Conservation (phyloP, 2,329 filamentous ascomycete species). For the Diplodia corticola region DNA sequence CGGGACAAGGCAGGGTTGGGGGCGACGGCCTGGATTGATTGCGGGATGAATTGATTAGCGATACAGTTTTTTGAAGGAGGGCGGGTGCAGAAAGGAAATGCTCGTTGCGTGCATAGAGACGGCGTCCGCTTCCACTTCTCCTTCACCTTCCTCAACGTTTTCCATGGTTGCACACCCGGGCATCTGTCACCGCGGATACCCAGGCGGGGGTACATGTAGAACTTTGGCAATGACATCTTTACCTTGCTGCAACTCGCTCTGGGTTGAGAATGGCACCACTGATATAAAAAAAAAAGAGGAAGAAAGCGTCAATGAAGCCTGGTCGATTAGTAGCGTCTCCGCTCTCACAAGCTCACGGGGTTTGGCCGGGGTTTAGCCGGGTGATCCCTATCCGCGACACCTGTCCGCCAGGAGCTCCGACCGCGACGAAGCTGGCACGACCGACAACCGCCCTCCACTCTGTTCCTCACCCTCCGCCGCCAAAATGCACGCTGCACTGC, state of each 20-base stretch:
- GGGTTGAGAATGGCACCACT: too few relatives aligned
- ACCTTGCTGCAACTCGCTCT: not conserved
- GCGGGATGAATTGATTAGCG: conserved; percentile 18
- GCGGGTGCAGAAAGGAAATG: conserved; percentile 1
- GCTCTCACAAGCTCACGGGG: not conserved
- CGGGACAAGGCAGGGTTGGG: not conserved
- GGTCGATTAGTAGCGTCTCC: not conserved
- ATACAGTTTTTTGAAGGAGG: conserved; percentile 8
- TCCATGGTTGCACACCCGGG: not conserved
- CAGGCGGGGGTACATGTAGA: conserved; percentile 8
- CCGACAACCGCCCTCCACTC: not conserved
- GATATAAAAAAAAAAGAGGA: too few relatives aligned
- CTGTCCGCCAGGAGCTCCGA: conserved; percentile 21
- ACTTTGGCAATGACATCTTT: conserved; percentile 13
- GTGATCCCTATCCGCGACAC: conserved; percentile 14
- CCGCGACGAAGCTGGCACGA: conserved; percentile 15
- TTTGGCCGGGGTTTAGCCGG: not conserved
- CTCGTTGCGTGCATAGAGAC: conserved; percentile 15
- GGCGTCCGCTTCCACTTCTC: conserved; percentile 8
- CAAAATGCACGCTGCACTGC: conserved; percentile 39
- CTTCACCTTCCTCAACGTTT: not conserved
- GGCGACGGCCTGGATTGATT: conserved; percentile 13
- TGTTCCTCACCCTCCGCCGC: conserved; percentile 8
- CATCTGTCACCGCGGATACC: not conserved
- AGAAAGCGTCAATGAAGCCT: too few relatives aligned